Evolutionary conservation across 1,284 basidiomycete species (phyloP), one percentile per base, ranked within the genome.

Genomic region (Ceratorhiza oryzae-sativae): DNA sequence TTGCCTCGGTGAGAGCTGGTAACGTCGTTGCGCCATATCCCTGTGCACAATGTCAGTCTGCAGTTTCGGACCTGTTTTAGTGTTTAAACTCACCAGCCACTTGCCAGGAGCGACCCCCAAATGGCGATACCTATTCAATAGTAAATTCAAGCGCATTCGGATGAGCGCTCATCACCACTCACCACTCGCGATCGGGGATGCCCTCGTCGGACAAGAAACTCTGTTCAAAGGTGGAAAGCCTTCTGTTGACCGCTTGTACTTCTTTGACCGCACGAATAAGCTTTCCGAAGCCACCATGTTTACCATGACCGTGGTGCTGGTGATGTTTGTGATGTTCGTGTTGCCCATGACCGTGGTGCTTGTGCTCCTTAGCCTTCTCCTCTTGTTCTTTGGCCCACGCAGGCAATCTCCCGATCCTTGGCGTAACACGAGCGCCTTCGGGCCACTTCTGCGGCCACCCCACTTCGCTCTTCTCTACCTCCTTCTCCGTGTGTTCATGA

Each of bases 21-120:
- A 96, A 85, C 1, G 92, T 92, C 0, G 92, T 94, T 8, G 92
- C 93, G 36, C 93, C 94, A 77, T 97, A 96, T 2, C 91, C 91
- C 90, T 68, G 92, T 93, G 9, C 42, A 45, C 32, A 13, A 56
- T 3, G 12, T 12, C 23, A 56, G 12, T 36, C 13, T 27, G 15
- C 30, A 76, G 9, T 20, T 13, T 39, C 46, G n/a, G 8, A 20
- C 10, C 34, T 18, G 10, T 30, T 45, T 45, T 39, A 39, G 92
- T 4, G 45, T 45, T 4, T 30, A 13, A 39, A 46, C 65, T 36
- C 48, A 68, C 65, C 65, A 53, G 41, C 65, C 65, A 68, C 20
- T 42, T 68, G 6, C 65, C 65, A n/a, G 65, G 65, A 13, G 65
- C 65, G 20, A 68, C 65, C 46, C 65, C 65, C 15, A 68, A 25